Percentiles rank a stretch among this genome's conserved stretches.
phyloP scores from a whole-genome alignment of 805 yeast genomes.

The Yamadazyma philogaea region DNA sequence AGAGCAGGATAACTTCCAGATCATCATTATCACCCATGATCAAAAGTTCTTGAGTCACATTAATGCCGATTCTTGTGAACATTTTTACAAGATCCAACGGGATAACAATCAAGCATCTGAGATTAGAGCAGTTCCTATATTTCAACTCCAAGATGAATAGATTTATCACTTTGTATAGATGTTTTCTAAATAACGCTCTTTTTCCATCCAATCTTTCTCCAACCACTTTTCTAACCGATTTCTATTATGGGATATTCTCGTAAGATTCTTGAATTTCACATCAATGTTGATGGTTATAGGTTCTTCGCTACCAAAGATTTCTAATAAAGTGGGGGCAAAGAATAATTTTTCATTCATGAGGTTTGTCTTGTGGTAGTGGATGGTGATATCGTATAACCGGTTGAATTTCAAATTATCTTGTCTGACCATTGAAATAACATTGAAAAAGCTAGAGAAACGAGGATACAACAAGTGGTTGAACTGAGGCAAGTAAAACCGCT shows the following conservation, averaged over 20 bases:
- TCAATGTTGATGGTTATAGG: constrained; percentile 44
- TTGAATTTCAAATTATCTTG: constrained; percentile 34
- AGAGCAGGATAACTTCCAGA: constrained; percentile 83
- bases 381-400: constrained; percentile 54
- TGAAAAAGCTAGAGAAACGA: constrained; percentile 58
- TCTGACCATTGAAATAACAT: constrained; percentile 43
- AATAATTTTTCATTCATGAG: constrained; percentile 3
- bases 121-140: constrained; percentile 51
- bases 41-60: constrained; percentile 83
- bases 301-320: constrained; percentile 25
- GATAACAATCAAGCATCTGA: constrained; percentile 79
- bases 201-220: constrained; percentile 68
- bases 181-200: constrained; percentile 40
- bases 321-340: constrained; percentile 29
- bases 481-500: constrained; percentile 57
- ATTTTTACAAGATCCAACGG: constrained; percentile 77
- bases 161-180: background rate
- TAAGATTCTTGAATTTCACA: constrained; percentile 44
- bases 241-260: constrained; percentile 51
- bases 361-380: constrained; percentile 33
- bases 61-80: constrained; percentile 86
- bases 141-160: constrained; percentile 30
- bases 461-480: constrained; percentile 71
- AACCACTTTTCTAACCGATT: constrained; percentile 69
- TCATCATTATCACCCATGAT: constrained; percentile 95